These are phyloP conservation scores for Pseudogymnoascus sp. DNA, from an alignment of 2,329 filamentous ascomycete genomes.

Conservation along the genomic window DNA sequence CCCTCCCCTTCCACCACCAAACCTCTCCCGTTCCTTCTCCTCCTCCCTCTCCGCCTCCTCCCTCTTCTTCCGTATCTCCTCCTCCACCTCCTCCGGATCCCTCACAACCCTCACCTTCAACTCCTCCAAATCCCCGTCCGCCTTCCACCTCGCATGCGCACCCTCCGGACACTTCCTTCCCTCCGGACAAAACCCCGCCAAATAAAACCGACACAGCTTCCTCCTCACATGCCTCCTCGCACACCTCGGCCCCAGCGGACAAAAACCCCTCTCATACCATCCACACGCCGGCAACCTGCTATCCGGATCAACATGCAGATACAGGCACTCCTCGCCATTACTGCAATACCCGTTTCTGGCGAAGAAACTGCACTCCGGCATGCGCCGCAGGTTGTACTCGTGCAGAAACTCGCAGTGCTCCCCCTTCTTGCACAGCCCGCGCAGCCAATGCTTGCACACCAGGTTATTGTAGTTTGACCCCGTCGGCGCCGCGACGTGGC, in stretches of 20 bases:
- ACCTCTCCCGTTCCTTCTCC: constrained; percentile 36
- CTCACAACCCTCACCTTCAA: constrained; percentile 62
- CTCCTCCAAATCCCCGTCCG: constrained; percentile 65
- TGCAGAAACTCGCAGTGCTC: constrained; percentile 95
- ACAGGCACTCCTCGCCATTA: constrained; percentile 93
- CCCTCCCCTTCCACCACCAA: constrained; percentile 29
- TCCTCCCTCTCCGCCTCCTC: constrained; percentile 46
- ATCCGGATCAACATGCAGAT: constrained; percentile 81
- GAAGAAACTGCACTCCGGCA: constrained; percentile 98
- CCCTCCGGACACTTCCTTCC: constrained; percentile 69
- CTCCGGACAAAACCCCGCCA: constrained; percentile 92
- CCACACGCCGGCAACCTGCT: constrained; percentile 73
- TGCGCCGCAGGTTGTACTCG: constrained; percentile 96
- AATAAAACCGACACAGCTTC: constrained; percentile 73
- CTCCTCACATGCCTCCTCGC: constrained; percentile 82
- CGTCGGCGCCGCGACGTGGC: constrained; percentile 48
- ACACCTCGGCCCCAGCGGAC: constrained; percentile 79
- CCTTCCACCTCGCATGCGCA: constrained; percentile 72
- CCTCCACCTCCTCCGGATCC: constrained; percentile 47
- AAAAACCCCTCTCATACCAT: constrained; percentile 93
- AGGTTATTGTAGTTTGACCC: constrained; percentile 63
- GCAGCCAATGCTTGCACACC: constrained; percentile 98
- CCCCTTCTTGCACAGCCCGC: constrained; percentile 95
- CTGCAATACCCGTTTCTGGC: constrained; percentile 88
- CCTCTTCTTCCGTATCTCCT: constrained; percentile 50